A percentile compares a stretch with the other conserved stretches of the same genome.
phyloP scores from a whole-genome alignment of 768 basidiomycete genomes.

The Hemileccinum rubropunctum region DNA sequence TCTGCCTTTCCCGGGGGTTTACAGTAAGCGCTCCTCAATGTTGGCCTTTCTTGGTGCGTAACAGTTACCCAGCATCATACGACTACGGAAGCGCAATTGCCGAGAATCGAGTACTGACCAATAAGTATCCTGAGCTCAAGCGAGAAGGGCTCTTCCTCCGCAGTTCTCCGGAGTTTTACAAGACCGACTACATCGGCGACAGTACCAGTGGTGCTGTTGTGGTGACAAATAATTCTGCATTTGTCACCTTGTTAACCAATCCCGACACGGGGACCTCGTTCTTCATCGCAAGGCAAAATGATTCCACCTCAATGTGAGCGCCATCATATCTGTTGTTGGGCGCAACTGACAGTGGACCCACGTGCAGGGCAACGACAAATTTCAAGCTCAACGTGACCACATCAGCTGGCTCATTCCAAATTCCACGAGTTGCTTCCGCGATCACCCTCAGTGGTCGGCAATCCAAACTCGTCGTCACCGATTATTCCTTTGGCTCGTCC shows the following conservation, averaged over 20 bases:
- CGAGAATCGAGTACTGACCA: slow-evolving; percentile 62
- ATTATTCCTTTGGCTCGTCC: slow-evolving; percentile 69
- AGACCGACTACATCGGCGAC: slow-evolving; percentile 73
- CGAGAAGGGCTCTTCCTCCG: slow-evolving; percentile 76
- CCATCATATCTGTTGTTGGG: neutral
- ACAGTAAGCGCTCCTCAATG: slow-evolving; percentile 37
- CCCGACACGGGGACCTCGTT: slow-evolving; percentile 65
- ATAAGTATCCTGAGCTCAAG: slow-evolving; percentile 78
- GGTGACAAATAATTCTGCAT: slow-evolving; percentile 46
- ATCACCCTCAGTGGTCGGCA: slow-evolving; percentile 68
- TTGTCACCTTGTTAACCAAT: slow-evolving; percentile 63
- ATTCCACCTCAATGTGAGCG: slow-evolving; percentile 66
- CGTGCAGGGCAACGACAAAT: slow-evolving; percentile 29
- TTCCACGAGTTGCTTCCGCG: slow-evolving; percentile 52
- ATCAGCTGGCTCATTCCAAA: slow-evolving; percentile 45
- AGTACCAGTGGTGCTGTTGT: slow-evolving; percentile 47
- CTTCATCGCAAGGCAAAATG: slow-evolving; percentile 64
- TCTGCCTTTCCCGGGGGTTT: slow-evolving; percentile 74
- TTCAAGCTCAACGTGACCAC: slow-evolving; percentile 66
- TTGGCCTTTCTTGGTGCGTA: neutral
- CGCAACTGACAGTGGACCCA: neutral
- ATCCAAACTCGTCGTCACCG: slow-evolving; percentile 69
- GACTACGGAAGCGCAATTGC: slow-evolving; percentile 76
- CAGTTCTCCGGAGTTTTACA: slow-evolving; percentile 74
- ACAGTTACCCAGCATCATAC: slow-evolving; percentile 48